phyloP scores from a whole-genome alignment of 208 protist species.

The Leishmania aethiopica region DNA sequence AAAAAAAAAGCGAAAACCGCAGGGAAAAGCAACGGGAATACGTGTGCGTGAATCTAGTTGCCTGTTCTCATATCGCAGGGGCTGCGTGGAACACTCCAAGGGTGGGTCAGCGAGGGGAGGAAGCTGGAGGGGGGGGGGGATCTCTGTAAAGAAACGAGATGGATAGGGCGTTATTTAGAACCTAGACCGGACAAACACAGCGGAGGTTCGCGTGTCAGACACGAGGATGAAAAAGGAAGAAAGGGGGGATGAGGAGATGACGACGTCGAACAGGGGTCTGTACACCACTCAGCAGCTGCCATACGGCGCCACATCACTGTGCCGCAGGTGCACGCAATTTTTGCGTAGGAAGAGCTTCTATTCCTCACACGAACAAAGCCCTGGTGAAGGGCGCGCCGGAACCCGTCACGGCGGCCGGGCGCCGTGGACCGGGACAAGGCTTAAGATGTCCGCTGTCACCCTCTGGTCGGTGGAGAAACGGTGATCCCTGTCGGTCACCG shows the following conservation, averaged over 20 bases:
- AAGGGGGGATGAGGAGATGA: background rate
- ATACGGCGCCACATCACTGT: background rate
- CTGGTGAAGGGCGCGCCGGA: background rate
- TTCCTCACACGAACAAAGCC: background rate
- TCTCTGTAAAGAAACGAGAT: background rate
- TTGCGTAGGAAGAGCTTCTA: background rate
- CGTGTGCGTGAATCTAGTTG: background rate
- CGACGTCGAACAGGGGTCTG: background rate
- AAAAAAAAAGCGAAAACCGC: conserved; percentile 7
- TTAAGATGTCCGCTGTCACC: background rate
- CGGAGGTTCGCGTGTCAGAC: background rate
- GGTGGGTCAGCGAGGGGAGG: background rate
- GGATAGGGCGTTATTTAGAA: background rate
- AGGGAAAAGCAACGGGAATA: background rate
- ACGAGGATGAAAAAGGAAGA: background rate
- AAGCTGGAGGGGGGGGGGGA: background rate
- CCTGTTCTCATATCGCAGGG: background rate
- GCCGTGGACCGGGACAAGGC: background rate
- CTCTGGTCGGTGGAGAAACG: background rate
- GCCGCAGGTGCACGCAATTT: background rate
- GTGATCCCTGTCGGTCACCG: background rate
- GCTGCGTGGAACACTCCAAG: background rate
- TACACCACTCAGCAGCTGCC: background rate
- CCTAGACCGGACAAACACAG: background rate
- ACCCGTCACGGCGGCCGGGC: background rate